Evolutionary conservation across 495 filamentous ascomycete species (phyloP), one percentile per base, ranked within the genome.

Genomic region (Aspergillus avenaceus): DNA sequence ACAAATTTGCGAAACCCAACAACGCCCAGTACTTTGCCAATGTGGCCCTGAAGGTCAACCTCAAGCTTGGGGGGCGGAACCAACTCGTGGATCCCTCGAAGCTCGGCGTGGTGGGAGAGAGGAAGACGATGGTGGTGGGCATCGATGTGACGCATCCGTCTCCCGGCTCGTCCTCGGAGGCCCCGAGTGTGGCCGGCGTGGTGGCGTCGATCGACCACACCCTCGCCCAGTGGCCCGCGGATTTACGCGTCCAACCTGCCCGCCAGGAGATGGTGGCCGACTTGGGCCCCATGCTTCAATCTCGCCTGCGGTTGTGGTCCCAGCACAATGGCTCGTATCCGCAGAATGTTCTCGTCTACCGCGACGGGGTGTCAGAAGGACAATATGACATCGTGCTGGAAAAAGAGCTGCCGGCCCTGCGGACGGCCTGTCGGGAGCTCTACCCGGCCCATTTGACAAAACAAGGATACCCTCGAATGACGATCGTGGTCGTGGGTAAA

Each of bases 71-170:
- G 11, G 92, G 92, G 0, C 65, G 75, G 14, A 95, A 95, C 53
- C 89, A 96, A 58, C 62, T 56, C 5, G 58, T 96, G 0, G 53
- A 64, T 0, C 41, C 65, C 0, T 50, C 63, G 0, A 72, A 76
- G n/a, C 67, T 85, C 2, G 75, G 72, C 8, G 61, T 89, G 13
- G 60, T 93, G 28, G 69, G 65, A 29, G 71, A 84, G 18, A 76
- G 76, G 4, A 80, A 79, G 47, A 91, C 87, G 0, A 96, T 96
- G 87, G 70, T 96, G n/a, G 77, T 92, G 25, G 91, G 91, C 0
- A 83, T 90, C 36, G 91, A 96, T 57, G 90, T 95, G 3, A 93
- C 90, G 0, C 91, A 96, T 57, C 91, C 91, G 0, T 88, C 87
- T 0, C 88, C 90, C 8, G 78, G 87, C 0, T 80, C 79, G 13